These are phyloP conservation scores for Aureobasidium sp. DNA, from an alignment of 2,329 filamentous ascomycete genomes.

Conservation along the genomic window DNA sequence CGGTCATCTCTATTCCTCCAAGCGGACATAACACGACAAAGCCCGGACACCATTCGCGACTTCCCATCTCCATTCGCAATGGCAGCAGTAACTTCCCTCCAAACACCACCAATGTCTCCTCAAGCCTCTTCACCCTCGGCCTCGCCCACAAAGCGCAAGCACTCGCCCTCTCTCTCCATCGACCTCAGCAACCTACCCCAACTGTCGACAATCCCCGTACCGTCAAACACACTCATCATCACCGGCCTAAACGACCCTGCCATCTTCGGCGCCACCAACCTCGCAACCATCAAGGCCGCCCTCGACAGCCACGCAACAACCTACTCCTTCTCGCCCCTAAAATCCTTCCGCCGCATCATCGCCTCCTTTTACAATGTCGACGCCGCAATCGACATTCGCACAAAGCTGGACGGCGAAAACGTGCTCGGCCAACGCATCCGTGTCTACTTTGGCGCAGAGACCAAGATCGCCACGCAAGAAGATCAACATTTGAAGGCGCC, in stretches of 20 bases:
- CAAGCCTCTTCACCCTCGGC: constrained; percentile 1
- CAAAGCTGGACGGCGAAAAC: constrained; percentile 65
- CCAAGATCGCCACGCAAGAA: constrained; percentile 38
- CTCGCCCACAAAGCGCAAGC: constrained; percentile 20
- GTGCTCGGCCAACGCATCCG: constrained; percentile 63
- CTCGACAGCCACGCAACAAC: constrained; percentile 64
- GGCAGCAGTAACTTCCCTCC: not conserved
- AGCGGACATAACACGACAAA: not conserved
- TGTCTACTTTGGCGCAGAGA: constrained; percentile 55
- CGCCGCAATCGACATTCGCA: constrained; percentile 63
- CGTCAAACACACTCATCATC: constrained; percentile 77
- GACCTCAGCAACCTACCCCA: constrained; percentile 68
- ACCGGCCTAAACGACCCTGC: constrained; percentile 69
- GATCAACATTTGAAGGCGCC: constrained; percentile 48
- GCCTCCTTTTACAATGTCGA: constrained; percentile 67
- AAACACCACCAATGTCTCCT: constrained; percentile 3
- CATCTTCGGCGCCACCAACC: constrained; percentile 67
- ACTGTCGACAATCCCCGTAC: constrained; percentile 62
- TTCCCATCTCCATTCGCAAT: not conserved
- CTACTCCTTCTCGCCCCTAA: constrained; percentile 72
- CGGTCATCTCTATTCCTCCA: not conserved
- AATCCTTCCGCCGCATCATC: constrained; percentile 75
- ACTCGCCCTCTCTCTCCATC: constrained; percentile 53
- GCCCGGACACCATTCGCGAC: not conserved
- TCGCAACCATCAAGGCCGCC: constrained; percentile 65